These are phyloP conservation scores for Gynochthodes officinalis DNA, from an alignment of 257 asterid species.

Conservation along the genomic window DNA sequence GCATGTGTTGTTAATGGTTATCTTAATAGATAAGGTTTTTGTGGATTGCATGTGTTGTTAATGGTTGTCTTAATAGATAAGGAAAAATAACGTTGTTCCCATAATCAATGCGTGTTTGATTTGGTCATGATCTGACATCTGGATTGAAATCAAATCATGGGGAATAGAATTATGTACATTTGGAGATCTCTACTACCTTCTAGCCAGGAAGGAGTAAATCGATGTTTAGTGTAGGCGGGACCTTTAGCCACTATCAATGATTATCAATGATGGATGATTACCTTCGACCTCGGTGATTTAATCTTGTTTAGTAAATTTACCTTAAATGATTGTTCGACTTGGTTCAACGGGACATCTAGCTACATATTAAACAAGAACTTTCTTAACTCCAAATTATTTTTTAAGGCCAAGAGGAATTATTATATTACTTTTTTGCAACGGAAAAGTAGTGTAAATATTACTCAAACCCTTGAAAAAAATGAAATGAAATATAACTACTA, in stretches of 20 bases:
- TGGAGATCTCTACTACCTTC: not conserved
- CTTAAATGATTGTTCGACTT: not conserved
- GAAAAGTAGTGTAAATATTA: no score
- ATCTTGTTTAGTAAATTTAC: not conserved
- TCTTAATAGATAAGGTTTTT: constrained; percentile 41
- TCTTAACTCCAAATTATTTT: no score
- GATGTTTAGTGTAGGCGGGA: no score
- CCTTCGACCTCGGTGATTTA: not conserved
- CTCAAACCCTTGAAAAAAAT: no score
- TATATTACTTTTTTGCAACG: no score
- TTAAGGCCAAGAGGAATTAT: no score
- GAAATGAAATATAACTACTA: no score
- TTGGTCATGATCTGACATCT: constrained; percentile 1
- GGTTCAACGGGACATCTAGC: not conserved
- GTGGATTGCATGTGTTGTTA: constrained; percentile 38
- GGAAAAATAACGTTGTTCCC: constrained; percentile 26
- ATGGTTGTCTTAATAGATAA: constrained; percentile 36
- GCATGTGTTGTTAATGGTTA: constrained; percentile 31
- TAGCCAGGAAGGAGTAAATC: no score
- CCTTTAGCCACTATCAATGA: no score
- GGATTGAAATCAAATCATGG: no score
- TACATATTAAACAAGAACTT: not conserved
- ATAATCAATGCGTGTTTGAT: constrained; percentile 15
- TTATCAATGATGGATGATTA: constrained; percentile 7
- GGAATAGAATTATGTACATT: no score